phyloP scores from a whole-genome alignment of 306 rosid species.

The Corylus avellana region DNA sequence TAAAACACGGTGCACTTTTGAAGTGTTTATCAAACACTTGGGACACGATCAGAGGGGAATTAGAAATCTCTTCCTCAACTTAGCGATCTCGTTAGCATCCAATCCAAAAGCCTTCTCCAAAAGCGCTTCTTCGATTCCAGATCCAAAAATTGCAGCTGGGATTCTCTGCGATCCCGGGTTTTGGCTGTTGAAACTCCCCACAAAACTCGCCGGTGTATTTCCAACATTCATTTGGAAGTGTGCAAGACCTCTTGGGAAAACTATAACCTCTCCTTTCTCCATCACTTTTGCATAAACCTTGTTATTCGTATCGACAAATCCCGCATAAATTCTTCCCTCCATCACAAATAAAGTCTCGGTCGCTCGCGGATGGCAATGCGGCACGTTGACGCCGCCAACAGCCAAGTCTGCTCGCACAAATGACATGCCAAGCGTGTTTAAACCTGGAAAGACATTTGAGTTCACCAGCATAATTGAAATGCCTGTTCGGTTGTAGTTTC shows the following conservation, averaged over 20 bases:
- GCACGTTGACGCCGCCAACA: slow-evolving; percentile 76
- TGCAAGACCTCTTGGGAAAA: slow-evolving; percentile 78
- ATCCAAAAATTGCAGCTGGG: slow-evolving; percentile 72
- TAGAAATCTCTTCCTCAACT: slow-evolving; percentile 56
- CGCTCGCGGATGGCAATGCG: slow-evolving; percentile 90
- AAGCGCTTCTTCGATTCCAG: slow-evolving; percentile 73
- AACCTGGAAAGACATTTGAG: slow-evolving; percentile 72
- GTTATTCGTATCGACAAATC: slow-evolving; percentile 76
- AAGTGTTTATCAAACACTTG: neutral
- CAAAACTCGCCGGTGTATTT: slow-evolving; percentile 64
- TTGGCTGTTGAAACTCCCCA: slow-evolving; percentile 91
- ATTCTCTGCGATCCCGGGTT: slow-evolving; percentile 79
- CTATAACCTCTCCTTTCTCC: slow-evolving; percentile 93
- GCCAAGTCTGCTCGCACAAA: slow-evolving; percentile 80
- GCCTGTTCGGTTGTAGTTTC: slow-evolving; percentile 61
- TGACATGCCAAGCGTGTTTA: slow-evolving; percentile 90
- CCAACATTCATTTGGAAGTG: slow-evolving; percentile 98
- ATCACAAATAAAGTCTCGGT: slow-evolving; percentile 79
- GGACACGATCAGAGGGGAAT: slow-evolving; percentile 32
- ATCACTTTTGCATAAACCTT: slow-evolving; percentile 70
- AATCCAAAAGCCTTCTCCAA: slow-evolving; percentile 89
- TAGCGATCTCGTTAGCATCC: slow-evolving; percentile 55
- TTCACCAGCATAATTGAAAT: slow-evolving; percentile 63
- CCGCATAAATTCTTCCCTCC: slow-evolving; percentile 76
- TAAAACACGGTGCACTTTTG: neutral